Evolutionary conservation across 192 early-diverging fungal genomes (phyloP).

Genomic region (Gamsiella multidivaricata): DNA sequence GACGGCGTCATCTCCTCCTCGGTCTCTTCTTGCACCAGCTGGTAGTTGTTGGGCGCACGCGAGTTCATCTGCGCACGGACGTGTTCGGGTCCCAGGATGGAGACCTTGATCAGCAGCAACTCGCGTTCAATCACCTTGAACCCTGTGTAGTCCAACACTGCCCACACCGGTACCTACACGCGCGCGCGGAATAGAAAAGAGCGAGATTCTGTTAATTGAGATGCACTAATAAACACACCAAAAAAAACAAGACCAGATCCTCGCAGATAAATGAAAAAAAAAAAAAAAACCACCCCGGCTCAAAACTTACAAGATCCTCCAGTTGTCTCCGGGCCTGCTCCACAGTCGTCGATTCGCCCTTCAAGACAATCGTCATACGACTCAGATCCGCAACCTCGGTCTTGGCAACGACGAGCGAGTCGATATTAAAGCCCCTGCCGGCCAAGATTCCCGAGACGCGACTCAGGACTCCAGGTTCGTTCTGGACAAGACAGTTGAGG

Average conservation of each 20-base stretch:
- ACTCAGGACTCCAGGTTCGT: constrained; percentile 89
- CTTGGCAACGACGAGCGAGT: constrained; percentile 94
- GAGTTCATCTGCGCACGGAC: constrained; percentile 65
- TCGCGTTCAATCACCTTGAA: constrained; percentile 92
- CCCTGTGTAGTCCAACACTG: constrained; percentile 95
- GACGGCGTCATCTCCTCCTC: constrained; percentile 55
- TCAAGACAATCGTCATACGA: constrained; percentile 96
- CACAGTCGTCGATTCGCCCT: constrained; percentile 82
- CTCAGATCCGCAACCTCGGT: constrained; percentile 94
- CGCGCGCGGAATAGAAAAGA: not conserved
- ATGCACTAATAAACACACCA: not conserved
- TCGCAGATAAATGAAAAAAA: not conserved
- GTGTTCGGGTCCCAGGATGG: constrained; percentile 76
- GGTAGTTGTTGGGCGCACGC: constrained; percentile 31
- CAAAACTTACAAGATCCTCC: constrained; percentile 85
- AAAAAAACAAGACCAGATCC: not conserved
- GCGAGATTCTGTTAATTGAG: not conserved
- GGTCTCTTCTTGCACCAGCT: constrained; percentile 36
- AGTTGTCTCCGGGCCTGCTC: constrained; percentile 95
- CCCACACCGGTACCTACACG: constrained; percentile 87
- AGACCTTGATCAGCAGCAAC: constrained; percentile 93
- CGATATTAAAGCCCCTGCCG: constrained; percentile 96
- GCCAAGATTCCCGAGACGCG: constrained; percentile 91
- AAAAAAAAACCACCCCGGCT: not conserved
- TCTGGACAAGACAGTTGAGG: constrained; percentile 94